Evolutionary conservation across 2,329 filamentous ascomycete species (phyloP).

Genomic region (Akanthomyces muscarius): DNA sequence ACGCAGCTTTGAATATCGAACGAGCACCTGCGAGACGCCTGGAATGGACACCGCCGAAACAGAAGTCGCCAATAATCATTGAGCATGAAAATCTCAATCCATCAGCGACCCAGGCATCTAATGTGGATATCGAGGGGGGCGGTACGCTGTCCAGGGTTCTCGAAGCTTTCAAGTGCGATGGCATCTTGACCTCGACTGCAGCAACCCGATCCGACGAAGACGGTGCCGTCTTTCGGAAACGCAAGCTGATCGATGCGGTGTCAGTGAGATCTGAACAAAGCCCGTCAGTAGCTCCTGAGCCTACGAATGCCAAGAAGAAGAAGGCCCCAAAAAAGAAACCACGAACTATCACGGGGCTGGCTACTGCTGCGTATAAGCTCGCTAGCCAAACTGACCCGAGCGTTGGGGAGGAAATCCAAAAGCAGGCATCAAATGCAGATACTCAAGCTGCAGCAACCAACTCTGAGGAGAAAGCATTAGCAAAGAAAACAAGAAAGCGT

Average conservation of each 20-base stretch:
- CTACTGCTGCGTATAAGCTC: constrained; percentile 63
- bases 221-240: constrained; percentile 44
- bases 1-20: constrained; percentile 38
- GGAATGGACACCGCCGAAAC: constrained; percentile 65
- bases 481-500: constrained; percentile 24
- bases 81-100: constrained; percentile 30
- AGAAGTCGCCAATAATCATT: constrained; percentile 30
- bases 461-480: not conserved
- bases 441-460: not conserved
- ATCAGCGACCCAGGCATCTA: not conserved
- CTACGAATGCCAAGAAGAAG: constrained; percentile 44
- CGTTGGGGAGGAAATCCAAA: constrained; percentile 5
- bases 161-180: constrained; percentile 38
- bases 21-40: constrained; percentile 51
- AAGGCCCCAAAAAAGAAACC: constrained; percentile 60
- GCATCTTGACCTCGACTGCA: constrained; percentile 20
- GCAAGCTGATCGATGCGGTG: constrained; percentile 53
- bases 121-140: constrained; percentile 9
- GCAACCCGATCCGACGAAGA: constrained; percentile 25
- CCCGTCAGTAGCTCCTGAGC: constrained; percentile 21
- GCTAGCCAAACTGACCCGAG: constrained; percentile 30
- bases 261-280: constrained; percentile 25
- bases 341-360: constrained; percentile 72
- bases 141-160: constrained; percentile 43
- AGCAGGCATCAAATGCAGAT: not conserved